Evolutionary conservation across 1,139 yeast genomes (phyloP), one percentile per base, ranked within the genome.

Genomic region (Hansenula lynferdii): DNA sequence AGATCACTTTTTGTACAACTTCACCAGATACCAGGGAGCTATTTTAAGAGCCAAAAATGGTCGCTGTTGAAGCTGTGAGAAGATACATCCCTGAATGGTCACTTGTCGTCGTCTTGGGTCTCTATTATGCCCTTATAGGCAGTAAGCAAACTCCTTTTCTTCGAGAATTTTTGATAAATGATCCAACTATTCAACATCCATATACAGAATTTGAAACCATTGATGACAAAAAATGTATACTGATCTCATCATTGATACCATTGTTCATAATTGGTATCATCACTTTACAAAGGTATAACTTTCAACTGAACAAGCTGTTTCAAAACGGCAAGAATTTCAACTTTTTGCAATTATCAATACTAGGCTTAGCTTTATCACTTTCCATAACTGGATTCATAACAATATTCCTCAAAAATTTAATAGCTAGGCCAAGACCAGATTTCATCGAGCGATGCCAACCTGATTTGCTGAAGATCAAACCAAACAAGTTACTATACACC

Each of bases 341-440:
- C 23, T 19, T 19, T 6, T 20, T 62, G 16, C 69, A 69, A 42
- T 52, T 64, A 17, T 61, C 76, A 4, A 38, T 72, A 2, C 54
- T 75, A 29, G 78, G 77, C 3, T 60, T 76, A 30, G 53, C 60
- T 19, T 51, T 71, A 14, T 58, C 76, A 1, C 56, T 70, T 35
- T 49, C 62, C 5, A 43, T 70, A 30, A 69, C 69, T 23, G 69
- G 70, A 8, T 66, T 72, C 8, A 44, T 75, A 31, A 75, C 83
- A 22, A 79, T 78, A 49, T 60, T 77, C 23, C 57, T 83, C 40
- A 85, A 85, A 58, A 74, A 76, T 45, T 76, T 85, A 80, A 76
- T 85, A 28, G 92, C 89, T n/a, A 68, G 86, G 48, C 85, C 84
- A 30, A 65, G 95, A 28, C 95, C 95, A 0, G 95, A 85, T 57